Conservation (phyloP, 2,329 filamentous ascomycete genomes). For the Fusarium haematococcum region DNA sequence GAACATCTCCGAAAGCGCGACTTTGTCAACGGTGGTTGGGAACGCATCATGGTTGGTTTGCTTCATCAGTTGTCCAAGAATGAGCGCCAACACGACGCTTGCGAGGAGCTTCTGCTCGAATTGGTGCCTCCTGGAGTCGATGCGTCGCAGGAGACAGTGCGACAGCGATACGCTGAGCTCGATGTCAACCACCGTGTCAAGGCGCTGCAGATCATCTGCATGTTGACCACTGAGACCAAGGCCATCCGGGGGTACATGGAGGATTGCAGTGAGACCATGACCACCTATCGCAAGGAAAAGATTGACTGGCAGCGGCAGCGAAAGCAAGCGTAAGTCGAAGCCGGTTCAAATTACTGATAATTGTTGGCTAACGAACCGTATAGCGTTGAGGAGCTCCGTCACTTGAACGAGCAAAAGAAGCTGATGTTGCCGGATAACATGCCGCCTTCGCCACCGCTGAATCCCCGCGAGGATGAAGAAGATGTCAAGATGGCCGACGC, state of each 20-base stretch:
- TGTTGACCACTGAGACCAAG: constrained; percentile 88
- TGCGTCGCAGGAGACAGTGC: constrained; percentile 80
- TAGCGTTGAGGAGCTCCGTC: constrained; percentile 77
- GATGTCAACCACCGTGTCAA: constrained; percentile 86
- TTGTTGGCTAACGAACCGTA: constrained; percentile 7
- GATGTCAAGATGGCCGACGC: constrained; percentile 72
- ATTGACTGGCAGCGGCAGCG: constrained; percentile 89
- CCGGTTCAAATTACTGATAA: neutral
- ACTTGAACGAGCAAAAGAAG: constrained; percentile 79
- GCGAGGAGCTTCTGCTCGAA: constrained; percentile 82
- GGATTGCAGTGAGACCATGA: constrained; percentile 94
- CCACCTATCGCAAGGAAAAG: constrained; percentile 92
- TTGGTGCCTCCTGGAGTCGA: constrained; percentile 84
- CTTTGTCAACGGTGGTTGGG: constrained; percentile 90
- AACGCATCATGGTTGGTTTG: constrained; percentile 87
- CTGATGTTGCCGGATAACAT: constrained; percentile 79
- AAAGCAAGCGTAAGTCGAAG: constrained; percentile 68
- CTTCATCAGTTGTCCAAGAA: constrained; percentile 86
- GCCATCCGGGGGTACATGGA: constrained; percentile 90
- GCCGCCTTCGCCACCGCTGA: constrained; percentile 69
- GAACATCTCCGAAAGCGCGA: constrained; percentile 85
- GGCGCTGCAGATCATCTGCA: constrained; percentile 85
- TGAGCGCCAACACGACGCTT: constrained; percentile 75
- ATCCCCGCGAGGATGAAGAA: constrained; percentile 61
- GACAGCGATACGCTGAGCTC: constrained; percentile 77